Evolutionary conservation across 2,329 filamentous ascomycete species (phyloP).

Genomic region (Byssoonygena ceratinophila): DNA sequence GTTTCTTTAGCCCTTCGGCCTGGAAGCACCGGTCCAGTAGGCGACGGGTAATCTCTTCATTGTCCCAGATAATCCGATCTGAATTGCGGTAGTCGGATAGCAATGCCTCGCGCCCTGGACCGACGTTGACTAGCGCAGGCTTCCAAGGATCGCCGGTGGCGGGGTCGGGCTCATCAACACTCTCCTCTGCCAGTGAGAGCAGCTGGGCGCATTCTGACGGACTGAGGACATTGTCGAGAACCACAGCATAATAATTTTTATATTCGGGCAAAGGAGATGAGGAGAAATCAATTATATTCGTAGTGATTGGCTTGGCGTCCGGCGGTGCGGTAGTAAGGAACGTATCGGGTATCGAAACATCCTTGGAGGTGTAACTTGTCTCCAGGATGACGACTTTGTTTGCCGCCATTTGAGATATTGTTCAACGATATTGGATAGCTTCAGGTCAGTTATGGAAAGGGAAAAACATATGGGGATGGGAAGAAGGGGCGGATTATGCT

Average conservation of each 20-base stretch:
- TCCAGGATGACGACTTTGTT: not conserved
- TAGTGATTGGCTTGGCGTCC: constrained; percentile 32
- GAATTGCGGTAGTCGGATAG: constrained; percentile 53
- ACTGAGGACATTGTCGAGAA: constrained; percentile 55
- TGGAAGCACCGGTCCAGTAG: constrained; percentile 47
- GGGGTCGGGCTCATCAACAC: not conserved
- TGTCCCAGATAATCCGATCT: constrained; percentile 68
- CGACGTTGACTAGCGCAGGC: constrained; percentile 58
- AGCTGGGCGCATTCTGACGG: constrained; percentile 53
- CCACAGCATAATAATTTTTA: constrained; percentile 45
- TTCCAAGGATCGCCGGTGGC: constrained; percentile 43
- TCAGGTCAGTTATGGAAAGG: too few species aligned
- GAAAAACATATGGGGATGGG: too few species aligned
- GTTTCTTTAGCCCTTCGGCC: constrained; percentile 33
- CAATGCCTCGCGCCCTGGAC: constrained; percentile 50
- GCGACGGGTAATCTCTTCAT: constrained; percentile 49
- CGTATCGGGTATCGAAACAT: constrained; percentile 16
- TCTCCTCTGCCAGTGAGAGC: constrained; percentile 40
- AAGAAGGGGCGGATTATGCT: too few species aligned
- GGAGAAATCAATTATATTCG: constrained; percentile 46
- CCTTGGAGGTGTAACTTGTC: constrained; percentile 4
- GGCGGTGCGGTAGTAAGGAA: constrained; percentile 33
- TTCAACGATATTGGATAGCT: too few species aligned
- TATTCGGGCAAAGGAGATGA: constrained; percentile 44
- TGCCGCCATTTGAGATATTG: too few species aligned